phyloP scores from a whole-genome alignment of 345 rosid genomes.

The Eucalyptus curtisii region DNA sequence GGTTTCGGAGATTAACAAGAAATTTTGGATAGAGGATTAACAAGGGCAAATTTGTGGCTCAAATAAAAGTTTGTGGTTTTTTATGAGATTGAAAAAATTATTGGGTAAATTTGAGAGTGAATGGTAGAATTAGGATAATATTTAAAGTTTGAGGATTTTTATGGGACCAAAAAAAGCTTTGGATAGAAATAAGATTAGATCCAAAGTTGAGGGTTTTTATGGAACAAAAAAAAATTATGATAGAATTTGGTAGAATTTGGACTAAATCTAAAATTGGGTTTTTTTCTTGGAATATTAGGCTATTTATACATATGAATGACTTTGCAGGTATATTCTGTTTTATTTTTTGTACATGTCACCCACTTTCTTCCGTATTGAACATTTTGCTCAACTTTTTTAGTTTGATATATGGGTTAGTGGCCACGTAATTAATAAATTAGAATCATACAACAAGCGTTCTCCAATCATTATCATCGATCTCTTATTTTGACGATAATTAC shows the following conservation, averaged over 20 bases:
- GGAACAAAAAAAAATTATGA: neutral
- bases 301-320: neutral
- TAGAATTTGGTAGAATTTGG: too few species aligned
- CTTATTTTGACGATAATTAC: neutral
- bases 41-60: neutral
- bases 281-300: neutral
- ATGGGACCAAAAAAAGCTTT: neutral
- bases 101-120: too few species aligned
- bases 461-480: neutral
- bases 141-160: neutral
- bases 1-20: fast-evolving
- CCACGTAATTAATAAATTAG: neutral
- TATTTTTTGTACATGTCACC: neutral
- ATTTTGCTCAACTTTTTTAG: neutral
- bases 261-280: too few species aligned
- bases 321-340: neutral
- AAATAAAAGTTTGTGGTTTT: too few species aligned
- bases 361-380: neutral
- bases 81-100: too few species aligned
- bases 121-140: neutral
- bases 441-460: neutral
- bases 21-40: neutral
- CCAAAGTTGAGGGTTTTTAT: neutral
- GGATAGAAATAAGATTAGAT: neutral
- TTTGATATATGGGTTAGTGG: neutral